A percentile compares a stretch with the other conserved stretches of the same genome.
Conservation (phyloP, 1,284 basidiomycete species). For the Ganoderma lucidum region DNA sequence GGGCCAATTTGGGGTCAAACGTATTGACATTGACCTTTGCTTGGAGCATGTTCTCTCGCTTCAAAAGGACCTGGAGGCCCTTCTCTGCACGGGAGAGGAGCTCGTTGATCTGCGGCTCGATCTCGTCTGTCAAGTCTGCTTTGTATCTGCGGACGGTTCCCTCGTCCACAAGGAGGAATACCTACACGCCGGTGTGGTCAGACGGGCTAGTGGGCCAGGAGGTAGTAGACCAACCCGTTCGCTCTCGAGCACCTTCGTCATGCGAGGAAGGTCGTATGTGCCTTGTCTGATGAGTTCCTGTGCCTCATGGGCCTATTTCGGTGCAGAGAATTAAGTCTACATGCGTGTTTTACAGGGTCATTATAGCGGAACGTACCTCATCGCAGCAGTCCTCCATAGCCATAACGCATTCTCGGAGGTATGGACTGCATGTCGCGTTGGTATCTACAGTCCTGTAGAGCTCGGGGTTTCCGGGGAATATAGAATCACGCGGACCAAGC, state of each 20-base stretch:
- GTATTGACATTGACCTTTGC: slow-evolving; percentile 55
- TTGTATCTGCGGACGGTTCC: slow-evolving; percentile 74
- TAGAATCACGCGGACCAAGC: slow-evolving; percentile 63
- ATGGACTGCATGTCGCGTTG: slow-evolving; percentile 70
- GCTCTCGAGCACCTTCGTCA: slow-evolving; percentile 68
- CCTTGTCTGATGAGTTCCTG: slow-evolving; percentile 74
- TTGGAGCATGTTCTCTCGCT: slow-evolving; percentile 64
- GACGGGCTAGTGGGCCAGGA: not conserved
- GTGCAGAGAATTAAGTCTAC: not conserved
- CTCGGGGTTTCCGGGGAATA: slow-evolving; percentile 69
- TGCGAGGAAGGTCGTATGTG: slow-evolving; percentile 72
- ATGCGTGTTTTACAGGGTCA: too few relatives aligned
- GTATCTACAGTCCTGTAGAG: slow-evolving; percentile 61
- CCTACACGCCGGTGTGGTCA: slow-evolving; percentile 47
- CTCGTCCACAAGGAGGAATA: slow-evolving; percentile 76
- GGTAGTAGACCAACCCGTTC: slow-evolving; percentile 56
- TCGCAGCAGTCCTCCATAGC: slow-evolving; percentile 81
- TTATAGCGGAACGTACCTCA: slow-evolving; percentile 54
- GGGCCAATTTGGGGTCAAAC: not conserved
- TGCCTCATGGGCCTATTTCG: slow-evolving; percentile 65
- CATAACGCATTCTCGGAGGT: slow-evolving; percentile 73
- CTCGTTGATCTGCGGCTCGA: slow-evolving; percentile 80
- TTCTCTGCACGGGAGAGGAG: slow-evolving; percentile 75
- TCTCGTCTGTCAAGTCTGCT: slow-evolving; percentile 73
- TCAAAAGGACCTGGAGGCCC: slow-evolving; percentile 64